A percentile compares a stretch with the other conserved stretches of the same genome.
Evolutionary conservation across 768 basidiomycete species (phyloP).

Genomic region (Austroboletus festivus): DNA sequence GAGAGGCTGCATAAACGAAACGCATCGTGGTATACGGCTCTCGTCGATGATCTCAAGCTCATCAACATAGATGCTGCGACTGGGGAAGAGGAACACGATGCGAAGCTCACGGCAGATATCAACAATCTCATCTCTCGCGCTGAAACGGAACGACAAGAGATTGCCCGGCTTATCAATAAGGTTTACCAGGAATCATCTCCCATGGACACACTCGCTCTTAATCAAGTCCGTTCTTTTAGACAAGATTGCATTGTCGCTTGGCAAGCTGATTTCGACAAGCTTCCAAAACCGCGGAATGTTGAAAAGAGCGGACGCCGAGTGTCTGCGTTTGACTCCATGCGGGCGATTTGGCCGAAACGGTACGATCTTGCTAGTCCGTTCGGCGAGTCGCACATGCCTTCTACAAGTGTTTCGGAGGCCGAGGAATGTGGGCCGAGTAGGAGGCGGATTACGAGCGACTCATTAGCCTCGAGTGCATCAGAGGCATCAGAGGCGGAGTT

Average conservation of each 20-base stretch:
- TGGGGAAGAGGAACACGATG: constrained; percentile 71
- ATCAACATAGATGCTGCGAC: constrained; percentile 78
- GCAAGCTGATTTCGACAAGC: constrained; percentile 88
- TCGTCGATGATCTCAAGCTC: constrained; percentile 72
- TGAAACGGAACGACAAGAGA: constrained; percentile 71
- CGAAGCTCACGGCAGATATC: constrained; percentile 57
- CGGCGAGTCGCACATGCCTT: constrained; percentile 53
- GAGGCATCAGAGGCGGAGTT: constrained; percentile 67
- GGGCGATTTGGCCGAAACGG: constrained; percentile 68
- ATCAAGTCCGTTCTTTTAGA: constrained; percentile 77
- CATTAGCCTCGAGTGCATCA: constrained; percentile 66
- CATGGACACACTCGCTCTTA: constrained; percentile 84
- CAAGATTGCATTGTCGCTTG: constrained; percentile 96
- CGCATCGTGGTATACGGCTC: constrained; percentile 66
- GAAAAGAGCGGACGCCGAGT: constrained; percentile 52
- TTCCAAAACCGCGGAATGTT: constrained; percentile 66
- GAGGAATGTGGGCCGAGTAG: constrained; percentile 54
- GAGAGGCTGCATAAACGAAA: constrained; percentile 71
- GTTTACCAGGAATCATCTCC: constrained; percentile 79
- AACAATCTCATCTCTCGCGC: constrained; percentile 68
- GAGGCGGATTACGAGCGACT: constrained; percentile 50
- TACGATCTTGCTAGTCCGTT: constrained; percentile 53
- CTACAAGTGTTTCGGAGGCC: constrained; percentile 69
- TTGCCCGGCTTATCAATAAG: constrained; percentile 67
- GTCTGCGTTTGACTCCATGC: constrained; percentile 67